phyloP scores from a whole-genome alignment of 2,329 filamentous ascomycete species.

The Phyllosticta citriasiana region DNA sequence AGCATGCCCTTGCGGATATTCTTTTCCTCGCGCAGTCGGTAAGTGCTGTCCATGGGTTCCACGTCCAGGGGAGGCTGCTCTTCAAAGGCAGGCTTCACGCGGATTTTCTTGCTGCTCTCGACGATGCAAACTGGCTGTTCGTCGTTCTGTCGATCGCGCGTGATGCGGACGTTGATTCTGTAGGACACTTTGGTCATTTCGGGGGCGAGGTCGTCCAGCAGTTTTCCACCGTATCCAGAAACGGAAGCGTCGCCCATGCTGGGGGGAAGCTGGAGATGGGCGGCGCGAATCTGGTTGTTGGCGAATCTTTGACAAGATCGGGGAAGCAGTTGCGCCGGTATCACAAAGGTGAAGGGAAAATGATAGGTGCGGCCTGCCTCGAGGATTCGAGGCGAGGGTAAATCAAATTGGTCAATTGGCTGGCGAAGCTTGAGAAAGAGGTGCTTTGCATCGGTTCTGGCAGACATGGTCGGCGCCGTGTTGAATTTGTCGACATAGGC shows the following conservation, averaged over 20 bases:
- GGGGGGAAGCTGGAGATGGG: conserved; percentile 51
- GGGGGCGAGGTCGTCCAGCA: conserved; percentile 52
- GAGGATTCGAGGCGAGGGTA: conserved; percentile 46
- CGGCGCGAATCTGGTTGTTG: conserved; percentile 42
- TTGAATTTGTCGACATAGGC: conserved; percentile 47
- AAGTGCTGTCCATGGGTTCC: conserved; percentile 37
- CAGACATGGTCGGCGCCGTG: conserved; percentile 41
- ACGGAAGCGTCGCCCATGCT: conserved; percentile 49
- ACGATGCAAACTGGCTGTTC: conserved; percentile 34
- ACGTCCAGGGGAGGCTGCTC: conserved; percentile 51
- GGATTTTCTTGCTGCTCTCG: conserved; percentile 45
- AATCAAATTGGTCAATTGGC: conserved; percentile 43
- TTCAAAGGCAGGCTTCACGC: conserved; percentile 48
- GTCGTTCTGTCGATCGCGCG: conserved; percentile 30
- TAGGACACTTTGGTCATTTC: conserved; percentile 54
- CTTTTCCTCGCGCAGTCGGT: conserved; percentile 48
- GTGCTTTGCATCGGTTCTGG: conserved; percentile 46
- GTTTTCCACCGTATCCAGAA: conserved; percentile 37
- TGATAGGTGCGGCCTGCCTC: conserved; percentile 46
- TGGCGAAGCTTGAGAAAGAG: conserved; percentile 53
- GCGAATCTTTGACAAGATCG: conserved; percentile 47
- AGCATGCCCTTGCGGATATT: conserved; percentile 50
- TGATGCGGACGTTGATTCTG: conserved; percentile 40
- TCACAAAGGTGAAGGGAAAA: conserved; percentile 54
- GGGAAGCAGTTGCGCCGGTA: conserved; percentile 51